Evolutionary conservation across 2,329 filamentous ascomycete species (phyloP).

Genomic region (Pyrenochaeta sp.): DNA sequence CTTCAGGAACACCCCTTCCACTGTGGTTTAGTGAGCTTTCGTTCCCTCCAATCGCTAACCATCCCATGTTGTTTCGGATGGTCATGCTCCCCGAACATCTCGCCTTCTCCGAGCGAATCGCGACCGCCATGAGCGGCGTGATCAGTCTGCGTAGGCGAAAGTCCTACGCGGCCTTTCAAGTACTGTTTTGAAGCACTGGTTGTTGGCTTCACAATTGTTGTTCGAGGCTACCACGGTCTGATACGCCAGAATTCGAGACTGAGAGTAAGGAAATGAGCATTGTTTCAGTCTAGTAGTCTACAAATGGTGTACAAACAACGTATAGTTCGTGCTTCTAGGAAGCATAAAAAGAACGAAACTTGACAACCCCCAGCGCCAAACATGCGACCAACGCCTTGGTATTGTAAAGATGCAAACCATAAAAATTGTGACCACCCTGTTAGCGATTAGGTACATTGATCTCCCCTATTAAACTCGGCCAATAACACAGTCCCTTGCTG

Average conservation of each 20-base stretch:
- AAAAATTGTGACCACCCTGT: background rate
- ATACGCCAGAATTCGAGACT: too few relatives aligned
- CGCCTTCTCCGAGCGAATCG: slow-evolving; percentile 28
- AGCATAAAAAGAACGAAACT: background rate
- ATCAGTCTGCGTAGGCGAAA: background rate
- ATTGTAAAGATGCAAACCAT: slow-evolving; percentile 8
- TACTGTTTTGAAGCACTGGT: too few relatives aligned
- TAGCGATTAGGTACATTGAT: background rate
- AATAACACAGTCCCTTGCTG: background rate
- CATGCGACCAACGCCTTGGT: slow-evolving; percentile 12
- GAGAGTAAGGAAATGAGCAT: background rate
- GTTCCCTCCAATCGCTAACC: slow-evolving; percentile 23
- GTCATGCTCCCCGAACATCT: slow-evolving; percentile 23
- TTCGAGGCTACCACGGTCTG: too few relatives aligned
- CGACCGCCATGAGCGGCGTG: background rate
- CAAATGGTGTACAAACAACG: background rate
- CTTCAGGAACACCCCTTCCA: slow-evolving; percentile 30
- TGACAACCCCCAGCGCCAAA: slow-evolving; percentile 5
- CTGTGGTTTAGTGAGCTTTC: slow-evolving; percentile 8
- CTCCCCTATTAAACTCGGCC: background rate
- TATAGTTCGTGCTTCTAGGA: background rate
- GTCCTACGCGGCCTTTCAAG: too few relatives aligned
- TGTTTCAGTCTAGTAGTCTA: background rate
- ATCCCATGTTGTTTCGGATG: slow-evolving; percentile 14
- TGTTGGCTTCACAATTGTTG: too few relatives aligned